Evolutionary conservation across 139 green algal species (phyloP).

Genomic region (Medakamo hakoo): DNA sequence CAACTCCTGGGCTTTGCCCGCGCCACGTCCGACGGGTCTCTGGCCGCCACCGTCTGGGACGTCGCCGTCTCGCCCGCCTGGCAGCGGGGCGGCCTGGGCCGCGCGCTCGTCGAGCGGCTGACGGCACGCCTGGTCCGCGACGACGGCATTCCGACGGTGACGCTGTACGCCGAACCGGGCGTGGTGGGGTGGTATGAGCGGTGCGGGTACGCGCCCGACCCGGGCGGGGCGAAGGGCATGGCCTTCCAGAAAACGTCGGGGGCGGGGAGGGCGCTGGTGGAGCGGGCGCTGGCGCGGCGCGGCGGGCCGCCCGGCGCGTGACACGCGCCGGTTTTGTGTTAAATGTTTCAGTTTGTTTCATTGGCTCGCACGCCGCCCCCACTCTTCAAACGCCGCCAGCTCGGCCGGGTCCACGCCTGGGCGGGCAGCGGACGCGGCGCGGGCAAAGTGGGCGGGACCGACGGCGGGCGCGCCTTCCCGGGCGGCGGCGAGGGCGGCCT

Average conservation of each 20-base stretch:
- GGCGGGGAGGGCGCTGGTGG: neutral
- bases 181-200: conserved; percentile 73
- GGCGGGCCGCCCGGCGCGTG: no score
- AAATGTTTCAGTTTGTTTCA: neutral
- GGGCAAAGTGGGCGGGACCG: neutral
- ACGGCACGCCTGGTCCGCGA: conserved; percentile 37
- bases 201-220: conserved; percentile 60
- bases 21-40: conserved; percentile 54
- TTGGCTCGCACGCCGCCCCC: neutral
- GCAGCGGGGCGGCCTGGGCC: conserved; percentile 58
- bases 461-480: neutral
- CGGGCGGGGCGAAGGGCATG: conserved; percentile 53
- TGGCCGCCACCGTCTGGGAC: conserved; percentile 75
- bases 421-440: no score
- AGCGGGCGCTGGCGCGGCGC: no score
- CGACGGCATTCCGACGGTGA: conserved; percentile 56
- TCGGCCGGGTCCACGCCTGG: neutral
- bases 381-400: neutral
- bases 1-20: conserved; percentile 69
- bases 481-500: neutral
- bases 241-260: conserved; percentile 37
- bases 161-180: conserved; percentile 52
- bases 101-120: conserved; percentile 63
- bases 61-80: conserved; percentile 63
- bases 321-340: no score